A percentile compares a stretch with the other conserved stretches of the same genome.
phyloP scores from a whole-genome alignment of 345 rosid genomes.

The Acer campestre region DNA sequence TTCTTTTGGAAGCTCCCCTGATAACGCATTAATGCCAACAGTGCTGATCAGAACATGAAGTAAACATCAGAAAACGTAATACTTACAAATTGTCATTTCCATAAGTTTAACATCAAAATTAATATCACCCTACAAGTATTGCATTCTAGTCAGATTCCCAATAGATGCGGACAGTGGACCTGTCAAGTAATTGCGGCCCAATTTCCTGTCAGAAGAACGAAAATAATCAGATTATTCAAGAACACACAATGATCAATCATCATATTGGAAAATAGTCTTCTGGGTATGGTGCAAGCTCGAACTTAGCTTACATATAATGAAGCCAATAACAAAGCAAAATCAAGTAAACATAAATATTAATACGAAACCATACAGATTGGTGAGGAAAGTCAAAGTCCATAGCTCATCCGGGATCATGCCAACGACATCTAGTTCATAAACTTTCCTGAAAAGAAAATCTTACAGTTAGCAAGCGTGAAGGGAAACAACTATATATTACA shows the following conservation, averaged over 20 bases:
- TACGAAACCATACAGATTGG: slow-evolving; percentile 40
- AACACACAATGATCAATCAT: too few relatives aligned
- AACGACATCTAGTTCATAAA: slow-evolving; percentile 31
- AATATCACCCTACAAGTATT: slow-evolving; percentile 50
- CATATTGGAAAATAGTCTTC: neutral
- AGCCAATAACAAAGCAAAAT: too few relatives aligned
- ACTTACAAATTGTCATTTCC: neutral
- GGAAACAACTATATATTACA: neutral
- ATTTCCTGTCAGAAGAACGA: slow-evolving; percentile 34
- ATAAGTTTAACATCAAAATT: neutral
- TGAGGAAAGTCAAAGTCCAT: slow-evolving; percentile 49
- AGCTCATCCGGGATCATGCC: slow-evolving; percentile 56
- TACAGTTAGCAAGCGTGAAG: neutral
- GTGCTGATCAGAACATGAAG: slow-evolving; percentile 31
- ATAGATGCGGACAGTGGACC: slow-evolving; percentile 56
- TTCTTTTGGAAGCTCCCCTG: slow-evolving; percentile 71
- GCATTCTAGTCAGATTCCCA: slow-evolving; percentile 56
- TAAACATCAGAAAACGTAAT: neutral
- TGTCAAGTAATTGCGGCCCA: slow-evolving; percentile 49
- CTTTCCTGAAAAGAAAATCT: slow-evolving; percentile 37
- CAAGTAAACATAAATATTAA: neutral
- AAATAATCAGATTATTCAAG: neutral
- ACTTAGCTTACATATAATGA: neutral
- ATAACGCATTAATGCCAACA: slow-evolving; percentile 53
- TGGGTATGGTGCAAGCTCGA: neutral